Evolutionary conservation across 1,284 basidiomycete species (phyloP), one percentile per base, ranked within the genome.

Genomic region (Peniophora sp.): DNA sequence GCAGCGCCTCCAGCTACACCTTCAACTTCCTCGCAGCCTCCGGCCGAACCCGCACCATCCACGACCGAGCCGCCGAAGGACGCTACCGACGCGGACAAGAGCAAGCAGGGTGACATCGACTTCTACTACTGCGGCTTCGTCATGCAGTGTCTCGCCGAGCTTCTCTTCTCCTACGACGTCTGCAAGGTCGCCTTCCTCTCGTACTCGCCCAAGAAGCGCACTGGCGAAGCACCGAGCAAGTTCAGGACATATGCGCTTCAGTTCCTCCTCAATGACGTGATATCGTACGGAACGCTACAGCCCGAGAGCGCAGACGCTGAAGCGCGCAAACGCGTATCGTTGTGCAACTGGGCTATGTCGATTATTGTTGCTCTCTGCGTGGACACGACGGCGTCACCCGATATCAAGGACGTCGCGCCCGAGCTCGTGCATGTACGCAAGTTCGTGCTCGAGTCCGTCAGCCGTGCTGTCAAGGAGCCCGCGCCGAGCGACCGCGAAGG

Each of bases 341-440:
- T 94, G 6, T 88, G 85, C 62, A 86, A 85, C 59, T 97, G 92
- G 90, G 90, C 92, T 0, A 92, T 92, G 78, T 92, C 92, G 23
- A 82, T 97, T 49, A 70, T 98, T 35, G 89, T 97, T 32, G 91
- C 94, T 0, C 78, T 99, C 17, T 97, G 95, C 58, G 86, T 92
- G 17, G 94, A 98, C 61, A 83, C 81, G 10, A 74, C 78, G 2
- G 71, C 81, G 10, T 69, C 72, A 18, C 76, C 76, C 43, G 88
- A 92, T 52, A 63, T 78, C 51, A 93, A 93, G 64, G 91, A 93
- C 24, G 72, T 88, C 1, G 78, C 88, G 0, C 62, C 80, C 14
- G 91, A 95, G 50, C 73, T 98, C 15, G 74, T 89, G n/a, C 78
- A 80, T 5, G 86, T 95, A 17, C 87, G 97, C 53, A 96, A 93